Evolutionary conservation across 2,329 filamentous ascomycete genomes (phyloP).

Genomic region (Alternaria solani): DNA sequence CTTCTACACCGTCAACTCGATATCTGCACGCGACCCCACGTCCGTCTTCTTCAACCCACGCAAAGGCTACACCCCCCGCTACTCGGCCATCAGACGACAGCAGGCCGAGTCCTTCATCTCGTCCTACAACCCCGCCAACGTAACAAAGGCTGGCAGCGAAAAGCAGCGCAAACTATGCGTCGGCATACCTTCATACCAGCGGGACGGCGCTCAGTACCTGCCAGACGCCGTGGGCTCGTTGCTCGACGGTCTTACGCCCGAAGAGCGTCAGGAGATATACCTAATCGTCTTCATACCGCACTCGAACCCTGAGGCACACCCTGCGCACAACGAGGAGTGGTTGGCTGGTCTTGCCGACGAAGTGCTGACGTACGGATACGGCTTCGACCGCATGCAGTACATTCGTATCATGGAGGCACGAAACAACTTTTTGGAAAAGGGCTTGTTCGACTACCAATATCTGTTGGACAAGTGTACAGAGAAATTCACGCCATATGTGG

Average conservation of each 20-base stretch:
- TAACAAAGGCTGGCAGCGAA: constrained; percentile 23
- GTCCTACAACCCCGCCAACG: constrained; percentile 29
- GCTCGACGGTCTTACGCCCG: constrained; percentile 52
- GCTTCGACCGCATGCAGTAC: constrained; percentile 44
- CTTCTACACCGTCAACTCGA: constrained; percentile 35
- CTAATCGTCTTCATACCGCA: constrained; percentile 57
- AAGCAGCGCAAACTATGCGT: constrained; percentile 51
- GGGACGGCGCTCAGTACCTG: constrained; percentile 53
- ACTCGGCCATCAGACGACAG: constrained; percentile 41
- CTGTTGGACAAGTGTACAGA: constrained; percentile 53
- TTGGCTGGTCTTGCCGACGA: constrained; percentile 51
- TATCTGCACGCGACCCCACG: constrained; percentile 45
- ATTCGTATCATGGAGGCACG: constrained; percentile 45
- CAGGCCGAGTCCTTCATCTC: constrained; percentile 42
- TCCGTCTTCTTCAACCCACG: constrained; percentile 48
- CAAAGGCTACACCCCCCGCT: constrained; percentile 42
- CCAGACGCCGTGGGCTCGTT: constrained; percentile 55
- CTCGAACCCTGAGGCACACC: constrained; percentile 52
- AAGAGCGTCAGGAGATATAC: constrained; percentile 54
- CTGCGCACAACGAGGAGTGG: constrained; percentile 54
- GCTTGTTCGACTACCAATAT: constrained; percentile 55
- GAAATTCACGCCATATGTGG: constrained; percentile 51
- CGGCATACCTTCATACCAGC: constrained; percentile 54
- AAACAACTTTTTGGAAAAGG: constrained; percentile 50
- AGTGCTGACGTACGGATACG: constrained; percentile 53